These are phyloP conservation scores for Didymella segeticola DNA, from an alignment of 2,329 filamentous ascomycete species.

Conservation along the genomic window DNA sequence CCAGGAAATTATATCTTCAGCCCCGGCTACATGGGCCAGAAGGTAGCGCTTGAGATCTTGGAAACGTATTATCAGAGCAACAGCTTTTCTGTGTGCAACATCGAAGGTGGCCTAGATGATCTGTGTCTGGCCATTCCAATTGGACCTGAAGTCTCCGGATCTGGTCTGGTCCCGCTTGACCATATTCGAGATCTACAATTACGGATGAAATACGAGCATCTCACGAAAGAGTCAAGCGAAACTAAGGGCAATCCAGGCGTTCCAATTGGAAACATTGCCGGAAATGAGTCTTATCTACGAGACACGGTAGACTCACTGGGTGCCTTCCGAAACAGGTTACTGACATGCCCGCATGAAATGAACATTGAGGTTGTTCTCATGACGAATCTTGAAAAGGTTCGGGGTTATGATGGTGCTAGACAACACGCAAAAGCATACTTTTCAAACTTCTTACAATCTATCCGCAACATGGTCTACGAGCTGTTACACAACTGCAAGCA, in stretches of 20 bases:
- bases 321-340: background rate
- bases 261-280: background rate
- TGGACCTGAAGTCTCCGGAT: background rate
- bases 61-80: slow-evolving; percentile 30
- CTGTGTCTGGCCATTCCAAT: slow-evolving; percentile 7
- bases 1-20: slow-evolving; percentile 30
- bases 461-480: slow-evolving; percentile 26
- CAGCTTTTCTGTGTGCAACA: slow-evolving; percentile 32
- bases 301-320: slow-evolving; percentile 1
- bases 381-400: slow-evolving; percentile 7
- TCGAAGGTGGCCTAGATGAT: slow-evolving; percentile 22
- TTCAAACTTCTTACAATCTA: slow-evolving; percentile 25
- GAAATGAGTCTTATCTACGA: background rate
- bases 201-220: slow-evolving; percentile 34
- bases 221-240: background rate
- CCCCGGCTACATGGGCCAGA: slow-evolving; percentile 24
- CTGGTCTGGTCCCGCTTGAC: slow-evolving; percentile 17
- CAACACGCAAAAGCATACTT: background rate
- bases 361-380: slow-evolving; percentile 32
- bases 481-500: slow-evolving; percentile 23
- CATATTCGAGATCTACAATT: slow-evolving; percentile 30
- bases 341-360: slow-evolving; percentile 3
- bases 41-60: slow-evolving; percentile 21
- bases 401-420: background rate
- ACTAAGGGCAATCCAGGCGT: background rate